These are phyloP conservation scores for Teunomyces aglyptinius DNA, from an alignment of 805 yeast species.

Conservation along the genomic window DNA sequence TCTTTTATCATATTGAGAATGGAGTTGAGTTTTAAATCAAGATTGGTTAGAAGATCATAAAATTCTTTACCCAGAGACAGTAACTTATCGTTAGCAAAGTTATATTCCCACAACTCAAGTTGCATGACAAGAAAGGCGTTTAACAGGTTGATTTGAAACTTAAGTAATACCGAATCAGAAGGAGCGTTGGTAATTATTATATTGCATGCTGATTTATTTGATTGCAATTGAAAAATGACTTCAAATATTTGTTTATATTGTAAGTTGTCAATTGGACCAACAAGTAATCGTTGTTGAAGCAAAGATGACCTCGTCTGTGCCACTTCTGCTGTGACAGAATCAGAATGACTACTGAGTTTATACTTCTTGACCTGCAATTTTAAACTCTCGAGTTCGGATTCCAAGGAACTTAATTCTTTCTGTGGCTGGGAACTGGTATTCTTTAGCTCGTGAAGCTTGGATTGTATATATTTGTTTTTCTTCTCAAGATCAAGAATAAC, in stretches of 20 bases:
- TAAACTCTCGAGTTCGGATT: constrained; percentile 14
- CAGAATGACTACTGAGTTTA: constrained; percentile 9
- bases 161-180: background rate
- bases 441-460: constrained; percentile 19
- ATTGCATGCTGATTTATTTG: background rate
- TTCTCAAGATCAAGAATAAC: constrained; percentile 17
- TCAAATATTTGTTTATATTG: background rate
- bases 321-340: constrained; percentile 11
- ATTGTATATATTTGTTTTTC: constrained; percentile 18
- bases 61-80: background rate
- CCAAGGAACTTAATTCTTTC: background rate
- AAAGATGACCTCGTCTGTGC: constrained; percentile 11
- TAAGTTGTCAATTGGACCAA: background rate
- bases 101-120: constrained; percentile 12
- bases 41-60: background rate
- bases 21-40: background rate
- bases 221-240: constrained; percentile 1
- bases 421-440: background rate
- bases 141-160: background rate
- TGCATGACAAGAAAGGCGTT: background rate
- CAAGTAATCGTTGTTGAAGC: constrained; percentile 6
- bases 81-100: constrained; percentile 5
- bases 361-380: constrained; percentile 15
- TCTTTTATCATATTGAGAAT: background rate
- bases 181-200: background rate